Percentiles rank a stretch among this genome's conserved stretches.
Evolutionary conservation across 1,284 basidiomycete genomes (phyloP).

Genomic region (Fomitopsis pinicola): DNA sequence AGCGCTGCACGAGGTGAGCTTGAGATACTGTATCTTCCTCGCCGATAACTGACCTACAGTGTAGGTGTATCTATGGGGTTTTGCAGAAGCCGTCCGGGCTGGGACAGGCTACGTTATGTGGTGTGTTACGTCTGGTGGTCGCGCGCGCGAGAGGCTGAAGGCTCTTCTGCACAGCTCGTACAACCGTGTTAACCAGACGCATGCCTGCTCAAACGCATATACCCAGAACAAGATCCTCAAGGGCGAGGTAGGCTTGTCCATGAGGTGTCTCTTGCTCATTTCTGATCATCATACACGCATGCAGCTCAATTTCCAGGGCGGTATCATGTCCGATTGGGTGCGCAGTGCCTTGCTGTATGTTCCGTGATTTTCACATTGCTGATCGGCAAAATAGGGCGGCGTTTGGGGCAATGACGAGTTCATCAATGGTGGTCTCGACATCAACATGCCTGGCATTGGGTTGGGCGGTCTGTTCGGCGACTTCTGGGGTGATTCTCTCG

Average conservation of each 20-base stretch:
- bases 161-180: background rate
- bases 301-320: constrained; percentile 48
- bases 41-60: background rate
- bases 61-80: background rate
- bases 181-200: constrained; percentile 55
- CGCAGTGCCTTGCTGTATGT: too few species aligned
- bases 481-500: background rate
- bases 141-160: too few species aligned
- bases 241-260: constrained; percentile 48
- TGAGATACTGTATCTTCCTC: background rate
- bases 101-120: background rate
- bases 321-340: constrained; percentile 25
- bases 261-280: background rate
- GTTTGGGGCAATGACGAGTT: constrained; percentile 44
- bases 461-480: background rate
- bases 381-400: constrained; percentile 16
- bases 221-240: constrained; percentile 70
- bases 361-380: too few species aligned
- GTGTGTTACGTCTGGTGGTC: background rate
- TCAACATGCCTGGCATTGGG: constrained; percentile 20
- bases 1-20: background rate
- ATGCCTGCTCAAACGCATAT: constrained; percentile 65
- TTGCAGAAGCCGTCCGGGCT: background rate
- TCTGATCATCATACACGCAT: constrained; percentile 22
- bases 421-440: constrained; percentile 53